These are phyloP conservation scores for Gryganskiella cystojenkinii DNA, from an alignment of 192 early-diverging fungal genomes.

Conservation along the genomic window DNA sequence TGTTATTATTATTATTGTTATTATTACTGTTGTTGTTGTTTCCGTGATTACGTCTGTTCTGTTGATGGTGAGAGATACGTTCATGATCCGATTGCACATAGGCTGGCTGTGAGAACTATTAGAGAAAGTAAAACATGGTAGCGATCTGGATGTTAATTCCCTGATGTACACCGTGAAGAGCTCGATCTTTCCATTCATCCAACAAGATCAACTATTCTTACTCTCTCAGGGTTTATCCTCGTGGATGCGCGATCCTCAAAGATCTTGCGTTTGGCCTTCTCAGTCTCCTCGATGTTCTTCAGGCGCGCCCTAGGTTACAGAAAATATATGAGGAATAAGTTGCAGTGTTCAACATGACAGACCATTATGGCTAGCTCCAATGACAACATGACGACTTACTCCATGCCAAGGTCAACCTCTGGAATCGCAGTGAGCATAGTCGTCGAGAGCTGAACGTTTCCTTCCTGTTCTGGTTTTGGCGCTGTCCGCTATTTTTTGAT, in stretches of 20 bases:
- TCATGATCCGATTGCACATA: constrained; percentile 29
- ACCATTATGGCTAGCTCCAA: background rate
- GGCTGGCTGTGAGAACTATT: constrained; percentile 23
- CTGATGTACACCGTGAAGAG: no score
- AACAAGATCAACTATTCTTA: constrained; percentile 11
- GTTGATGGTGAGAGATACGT: constrained; percentile 45
- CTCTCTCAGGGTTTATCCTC: constrained; percentile 32
- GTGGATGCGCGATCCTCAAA: constrained; percentile 50
- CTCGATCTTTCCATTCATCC: background rate
- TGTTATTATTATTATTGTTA: constrained; percentile 33
- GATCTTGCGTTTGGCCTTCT: constrained; percentile 75
- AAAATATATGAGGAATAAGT: background rate
- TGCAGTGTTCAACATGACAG: background rate
- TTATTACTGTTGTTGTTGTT: constrained; percentile 44
- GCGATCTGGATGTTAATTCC: no score
- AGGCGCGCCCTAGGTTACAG: constrained; percentile 57
- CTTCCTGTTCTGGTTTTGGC: constrained; percentile 78
- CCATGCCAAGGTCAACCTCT: constrained; percentile 89
- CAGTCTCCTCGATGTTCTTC: constrained; percentile 86
- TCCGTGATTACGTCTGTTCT: constrained; percentile 30
- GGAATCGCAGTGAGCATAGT: constrained; percentile 93
- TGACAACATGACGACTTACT: constrained; percentile 64
- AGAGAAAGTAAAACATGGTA: no score
- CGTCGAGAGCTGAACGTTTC: constrained; percentile 86
- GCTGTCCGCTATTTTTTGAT: constrained; percentile 54